Conservation (phyloP, 352 stramenopile species). For the Elongisporangium prolatum region DNA sequence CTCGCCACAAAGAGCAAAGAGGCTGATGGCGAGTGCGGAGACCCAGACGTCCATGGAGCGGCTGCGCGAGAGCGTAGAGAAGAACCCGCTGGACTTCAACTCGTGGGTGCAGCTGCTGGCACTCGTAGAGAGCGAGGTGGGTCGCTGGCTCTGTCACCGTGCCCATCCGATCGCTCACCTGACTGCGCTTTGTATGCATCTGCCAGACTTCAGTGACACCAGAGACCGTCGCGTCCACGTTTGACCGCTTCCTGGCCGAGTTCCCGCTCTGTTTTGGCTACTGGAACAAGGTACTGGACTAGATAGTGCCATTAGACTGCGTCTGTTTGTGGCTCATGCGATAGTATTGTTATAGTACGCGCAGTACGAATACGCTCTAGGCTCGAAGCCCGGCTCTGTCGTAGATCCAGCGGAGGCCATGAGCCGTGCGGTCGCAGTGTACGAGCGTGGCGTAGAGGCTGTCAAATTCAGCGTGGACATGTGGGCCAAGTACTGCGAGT, state of each 20-base stretch:
- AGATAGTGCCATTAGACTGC: no score
- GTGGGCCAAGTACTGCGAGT: constrained; percentile 85
- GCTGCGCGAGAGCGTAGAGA: constrained; percentile 42
- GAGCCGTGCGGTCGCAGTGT: constrained; percentile 46
- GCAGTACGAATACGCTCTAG: constrained; percentile 52
- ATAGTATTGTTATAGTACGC: constrained; percentile 39
- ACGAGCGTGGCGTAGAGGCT: constrained; percentile 61
- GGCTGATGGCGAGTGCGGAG: not conserved
- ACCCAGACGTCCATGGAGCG: constrained; percentile 38
- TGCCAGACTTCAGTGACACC: constrained; percentile 25
- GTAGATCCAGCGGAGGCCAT: constrained; percentile 38
- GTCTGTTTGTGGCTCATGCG: not conserved
- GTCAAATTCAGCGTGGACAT: constrained; percentile 74
- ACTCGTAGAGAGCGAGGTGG: constrained; percentile 65
- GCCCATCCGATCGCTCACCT: not conserved
- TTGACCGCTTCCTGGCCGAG: constrained; percentile 62
- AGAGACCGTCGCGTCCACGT: constrained; percentile 63
- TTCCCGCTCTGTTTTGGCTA: constrained; percentile 85
- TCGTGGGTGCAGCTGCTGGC: constrained; percentile 71
- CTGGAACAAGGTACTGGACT: constrained; percentile 88
- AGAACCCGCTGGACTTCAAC: constrained; percentile 79
- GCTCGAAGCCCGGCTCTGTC: constrained; percentile 25
- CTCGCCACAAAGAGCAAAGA: not conserved
- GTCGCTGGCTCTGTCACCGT: not conserved
- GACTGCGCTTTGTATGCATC: constrained; percentile 1